Evolutionary conservation across 495 filamentous ascomycete species (phyloP).

Genomic region (Monascus purpureus): DNA sequence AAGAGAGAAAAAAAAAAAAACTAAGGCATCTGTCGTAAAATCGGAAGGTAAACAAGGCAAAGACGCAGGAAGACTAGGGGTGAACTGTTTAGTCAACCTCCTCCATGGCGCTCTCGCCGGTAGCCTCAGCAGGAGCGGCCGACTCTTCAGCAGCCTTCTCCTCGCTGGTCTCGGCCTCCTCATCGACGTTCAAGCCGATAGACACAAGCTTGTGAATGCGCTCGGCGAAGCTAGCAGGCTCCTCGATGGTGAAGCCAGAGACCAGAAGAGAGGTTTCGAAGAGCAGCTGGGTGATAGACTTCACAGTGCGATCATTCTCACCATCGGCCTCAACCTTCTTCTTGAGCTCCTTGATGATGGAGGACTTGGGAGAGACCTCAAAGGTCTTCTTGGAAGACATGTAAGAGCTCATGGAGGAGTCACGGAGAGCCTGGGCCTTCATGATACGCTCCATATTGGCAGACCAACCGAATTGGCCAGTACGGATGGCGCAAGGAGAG

Average conservation of each 20-base stretch:
- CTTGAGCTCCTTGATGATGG: constrained; percentile 97
- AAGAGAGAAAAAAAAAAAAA: constrained; percentile 4
- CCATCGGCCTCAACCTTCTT: constrained; percentile 96
- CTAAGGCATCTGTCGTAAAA: constrained; percentile 2
- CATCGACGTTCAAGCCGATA: constrained; percentile 90
- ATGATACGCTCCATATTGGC: constrained; percentile 99
- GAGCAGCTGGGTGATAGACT: constrained; percentile 92
- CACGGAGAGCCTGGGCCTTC: constrained; percentile 99
- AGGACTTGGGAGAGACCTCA: constrained; percentile 96
- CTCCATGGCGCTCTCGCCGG: constrained; percentile 58
- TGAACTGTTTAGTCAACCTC: constrained; percentile 57
- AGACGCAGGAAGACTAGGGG: constrained; percentile 6
- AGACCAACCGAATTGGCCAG: constrained; percentile 99
- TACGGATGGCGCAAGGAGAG: constrained; percentile 95
- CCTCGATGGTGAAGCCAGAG: constrained; percentile 98
- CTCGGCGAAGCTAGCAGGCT: constrained; percentile 93
- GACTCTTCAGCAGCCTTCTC: constrained; percentile 49
- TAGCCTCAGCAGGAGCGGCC: constrained; percentile 41
- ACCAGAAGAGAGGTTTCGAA: constrained; percentile 98
- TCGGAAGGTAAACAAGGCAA: constrained; percentile 1
- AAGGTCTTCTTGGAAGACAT: constrained; percentile 99
- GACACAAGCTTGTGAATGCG: constrained; percentile 98
- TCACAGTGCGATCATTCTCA: constrained; percentile 95
- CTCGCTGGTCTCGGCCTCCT: constrained; percentile 63
- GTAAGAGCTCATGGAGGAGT: constrained; percentile 98